These are phyloP conservation scores for Chytriomyces sp. DNA, from an alignment of 192 early-diverging fungal species.

Conservation along the genomic window DNA sequence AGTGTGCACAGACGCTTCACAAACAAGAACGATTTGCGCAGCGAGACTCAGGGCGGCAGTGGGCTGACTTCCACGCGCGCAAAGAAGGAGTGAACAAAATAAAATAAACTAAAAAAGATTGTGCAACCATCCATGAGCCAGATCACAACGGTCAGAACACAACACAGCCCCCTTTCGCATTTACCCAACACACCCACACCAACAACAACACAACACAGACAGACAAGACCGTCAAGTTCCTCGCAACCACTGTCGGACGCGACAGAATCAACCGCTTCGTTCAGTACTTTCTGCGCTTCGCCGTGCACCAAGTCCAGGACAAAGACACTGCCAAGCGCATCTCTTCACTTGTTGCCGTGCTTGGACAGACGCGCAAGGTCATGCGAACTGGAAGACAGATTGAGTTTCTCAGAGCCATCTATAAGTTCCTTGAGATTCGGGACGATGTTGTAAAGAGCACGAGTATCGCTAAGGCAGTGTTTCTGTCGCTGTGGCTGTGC, in stretches of 20 bases:
- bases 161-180: too few species aligned
- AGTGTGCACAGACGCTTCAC: conserved; percentile 40
- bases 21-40: neutral
- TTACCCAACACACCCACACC: neutral
- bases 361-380: conserved; percentile 72
- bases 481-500: conserved; percentile 65
- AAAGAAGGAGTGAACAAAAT: neutral
- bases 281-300: conserved; percentile 83
- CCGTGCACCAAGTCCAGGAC: conserved; percentile 51
- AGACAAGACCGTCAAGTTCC: conserved; percentile 49
- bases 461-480: conserved; percentile 61
- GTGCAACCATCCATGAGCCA: too few species aligned
- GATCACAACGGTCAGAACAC: too few species aligned
- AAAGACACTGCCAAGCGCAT: conserved; percentile 67
- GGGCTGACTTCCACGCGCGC: neutral
- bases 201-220: neutral
- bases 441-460: conserved; percentile 66
- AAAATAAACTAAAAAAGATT: neutral
- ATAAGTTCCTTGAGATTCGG: conserved; percentile 46
- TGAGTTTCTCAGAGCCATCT: conserved; percentile 1
- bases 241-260: conserved; percentile 49
- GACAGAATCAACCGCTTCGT: conserved; percentile 68
- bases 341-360: conserved; percentile 60
- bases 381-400: conserved; percentile 47
- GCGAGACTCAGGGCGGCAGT: neutral